phyloP scores from a whole-genome alignment of 2,329 filamentous ascomycete genomes.

The Calonectria pseudoreteaudii region DNA sequence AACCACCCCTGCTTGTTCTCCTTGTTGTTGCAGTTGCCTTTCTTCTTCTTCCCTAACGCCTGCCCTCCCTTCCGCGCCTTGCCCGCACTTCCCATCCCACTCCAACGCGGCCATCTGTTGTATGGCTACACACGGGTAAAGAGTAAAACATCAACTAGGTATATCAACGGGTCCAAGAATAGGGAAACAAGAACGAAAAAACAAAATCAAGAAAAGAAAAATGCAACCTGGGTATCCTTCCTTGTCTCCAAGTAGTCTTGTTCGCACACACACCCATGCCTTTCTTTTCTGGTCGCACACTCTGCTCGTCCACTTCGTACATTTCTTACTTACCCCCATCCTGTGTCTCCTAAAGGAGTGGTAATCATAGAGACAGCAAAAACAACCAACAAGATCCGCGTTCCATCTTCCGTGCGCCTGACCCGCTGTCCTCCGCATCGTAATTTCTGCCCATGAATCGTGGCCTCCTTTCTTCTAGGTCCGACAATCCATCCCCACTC shows the following conservation, averaged over 20 bases:
- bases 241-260: background rate
- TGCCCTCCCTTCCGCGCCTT: background rate
- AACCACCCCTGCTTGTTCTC: background rate
- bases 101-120: background rate
- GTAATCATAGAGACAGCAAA: slow-evolving; percentile 9
- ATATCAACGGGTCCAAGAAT: slow-evolving; percentile 23
- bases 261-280: slow-evolving; percentile 9
- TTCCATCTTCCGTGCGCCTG: slow-evolving; percentile 22
- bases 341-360: background rate
- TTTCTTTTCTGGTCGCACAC: slow-evolving; percentile 1
- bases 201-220: slow-evolving; percentile 22
- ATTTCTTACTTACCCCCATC: slow-evolving; percentile 24
- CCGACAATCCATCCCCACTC: background rate
- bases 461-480: background rate
- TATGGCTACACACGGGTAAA: background rate
- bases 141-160: slow-evolving; percentile 19
- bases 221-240: slow-evolving; percentile 40
- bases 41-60: slow-evolving; percentile 19
- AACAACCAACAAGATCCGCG: slow-evolving; percentile 20
- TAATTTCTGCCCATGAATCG: slow-evolving; percentile 26
- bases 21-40: slow-evolving; percentile 1
- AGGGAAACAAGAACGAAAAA: background rate
- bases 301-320: slow-evolving; percentile 31
- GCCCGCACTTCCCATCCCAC: background rate
- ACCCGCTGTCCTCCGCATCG: slow-evolving; percentile 38